phyloP scores from a whole-genome alignment of 2,329 filamentous ascomycete genomes.

The Pseudocercospora pini-densiflorae region DNA sequence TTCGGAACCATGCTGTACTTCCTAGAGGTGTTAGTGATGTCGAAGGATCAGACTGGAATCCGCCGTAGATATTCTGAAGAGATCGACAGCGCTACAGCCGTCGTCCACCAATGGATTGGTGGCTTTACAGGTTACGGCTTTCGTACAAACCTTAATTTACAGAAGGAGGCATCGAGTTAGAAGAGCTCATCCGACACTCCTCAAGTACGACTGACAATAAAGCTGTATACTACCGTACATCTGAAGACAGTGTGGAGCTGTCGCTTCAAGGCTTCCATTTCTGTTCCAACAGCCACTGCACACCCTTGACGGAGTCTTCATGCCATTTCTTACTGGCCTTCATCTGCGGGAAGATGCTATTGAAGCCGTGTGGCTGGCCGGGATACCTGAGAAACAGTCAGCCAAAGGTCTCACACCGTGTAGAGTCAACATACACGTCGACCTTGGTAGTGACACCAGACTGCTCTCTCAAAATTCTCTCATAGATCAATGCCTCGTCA shows the following conservation, averaged over 20 bases:
- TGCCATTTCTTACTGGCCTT: constrained; percentile 35
- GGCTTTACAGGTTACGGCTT: background rate
- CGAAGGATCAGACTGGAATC: background rate
- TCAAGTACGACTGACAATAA: too few species aligned
- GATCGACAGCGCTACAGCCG: background rate
- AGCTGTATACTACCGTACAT: background rate
- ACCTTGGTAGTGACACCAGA: constrained; percentile 48
- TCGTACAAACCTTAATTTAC: background rate
- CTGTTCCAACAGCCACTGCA: constrained; percentile 39
- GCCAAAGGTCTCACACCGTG: background rate
- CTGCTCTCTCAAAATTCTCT: constrained; percentile 46
- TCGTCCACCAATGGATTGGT: background rate
- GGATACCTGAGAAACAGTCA: constrained; percentile 34
- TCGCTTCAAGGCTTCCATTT: constrained; percentile 1
- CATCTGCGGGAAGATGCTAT: constrained; percentile 37
- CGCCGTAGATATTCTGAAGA: background rate
- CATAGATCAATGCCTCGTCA: constrained; percentile 56
- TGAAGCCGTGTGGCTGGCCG: constrained; percentile 51
- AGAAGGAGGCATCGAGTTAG: too few species aligned
- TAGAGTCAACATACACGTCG: constrained; percentile 34
- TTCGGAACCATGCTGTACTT: too few species aligned
- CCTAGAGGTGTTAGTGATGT: too few species aligned
- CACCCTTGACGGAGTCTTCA: constrained; percentile 36
- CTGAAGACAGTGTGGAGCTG: background rate
- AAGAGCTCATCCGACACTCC: background rate